A percentile compares a stretch with the other conserved stretches of the same genome.
Evolutionary conservation across 2,329 filamentous ascomycete species (phyloP).

Genomic region (Ilyonectria destructans): DNA sequence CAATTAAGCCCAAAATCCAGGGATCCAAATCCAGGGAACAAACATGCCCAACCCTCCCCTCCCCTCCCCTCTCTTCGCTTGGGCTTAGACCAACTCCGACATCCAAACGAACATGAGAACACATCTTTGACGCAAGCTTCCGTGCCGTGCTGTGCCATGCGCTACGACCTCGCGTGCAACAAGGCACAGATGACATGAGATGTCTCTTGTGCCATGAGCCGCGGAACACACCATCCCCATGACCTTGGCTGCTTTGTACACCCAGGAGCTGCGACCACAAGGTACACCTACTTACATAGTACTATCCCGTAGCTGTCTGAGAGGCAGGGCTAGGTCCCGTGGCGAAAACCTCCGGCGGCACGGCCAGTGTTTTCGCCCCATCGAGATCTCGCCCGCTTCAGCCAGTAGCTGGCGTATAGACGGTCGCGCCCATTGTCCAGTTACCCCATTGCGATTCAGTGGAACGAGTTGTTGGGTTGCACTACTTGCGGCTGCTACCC

Average conservation of each 20-base stretch:
- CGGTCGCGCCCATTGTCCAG: slow-evolving; percentile 21
- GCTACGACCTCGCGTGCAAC: slow-evolving; percentile 29
- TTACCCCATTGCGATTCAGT: slow-evolving; percentile 24
- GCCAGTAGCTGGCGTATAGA: slow-evolving; percentile 11
- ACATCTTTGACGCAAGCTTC: slow-evolving; percentile 1
- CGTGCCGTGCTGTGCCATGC: slow-evolving; percentile 23
- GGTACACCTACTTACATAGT: slow-evolving; percentile 7
- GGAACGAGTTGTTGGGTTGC: slow-evolving; percentile 32
- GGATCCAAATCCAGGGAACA: no score
- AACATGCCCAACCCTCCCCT: no score
- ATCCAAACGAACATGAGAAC: neutral
- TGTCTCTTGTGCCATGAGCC: slow-evolving; percentile 20
- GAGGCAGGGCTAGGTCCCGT: slow-evolving; percentile 12
- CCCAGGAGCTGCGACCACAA: neutral
- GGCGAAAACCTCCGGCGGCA: slow-evolving; percentile 10
- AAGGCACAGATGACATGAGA: slow-evolving; percentile 13
- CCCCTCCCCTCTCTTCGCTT: no score
- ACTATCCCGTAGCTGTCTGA: neutral
- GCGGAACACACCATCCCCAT: slow-evolving; percentile 10
- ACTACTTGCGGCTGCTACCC: slow-evolving; percentile 59
- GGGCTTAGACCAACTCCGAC: no score
- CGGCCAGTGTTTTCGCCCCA: slow-evolving; percentile 19
- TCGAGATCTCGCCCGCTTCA: slow-evolving; percentile 11
- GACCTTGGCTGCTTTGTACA: slow-evolving; percentile 10
- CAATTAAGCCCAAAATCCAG: neutral